These are phyloP conservation scores for Brassica napus DNA, from an alignment of 345 rosid species.

Conservation along the genomic window DNA sequence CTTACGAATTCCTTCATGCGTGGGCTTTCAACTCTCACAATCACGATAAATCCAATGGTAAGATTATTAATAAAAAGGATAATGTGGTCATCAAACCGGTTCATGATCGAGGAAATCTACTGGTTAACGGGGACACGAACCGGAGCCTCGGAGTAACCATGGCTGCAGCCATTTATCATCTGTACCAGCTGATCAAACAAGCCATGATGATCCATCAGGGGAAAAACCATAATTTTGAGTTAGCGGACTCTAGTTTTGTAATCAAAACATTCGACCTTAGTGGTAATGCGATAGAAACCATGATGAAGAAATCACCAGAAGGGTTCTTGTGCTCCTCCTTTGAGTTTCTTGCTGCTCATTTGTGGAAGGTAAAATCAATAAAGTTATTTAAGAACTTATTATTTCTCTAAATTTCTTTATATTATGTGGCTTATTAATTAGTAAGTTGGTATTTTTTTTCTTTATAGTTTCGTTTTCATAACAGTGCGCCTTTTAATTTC, in stretches of 20 bases:
- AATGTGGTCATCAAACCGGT: slow-evolving; percentile 42
- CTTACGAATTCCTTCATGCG: slow-evolving; percentile 51
- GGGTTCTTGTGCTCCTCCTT: slow-evolving; percentile 53
- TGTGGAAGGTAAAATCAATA: slow-evolving; percentile 57
- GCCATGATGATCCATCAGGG: slow-evolving; percentile 30
- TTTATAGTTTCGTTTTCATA: not conserved
- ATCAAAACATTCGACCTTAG: slow-evolving; percentile 52
- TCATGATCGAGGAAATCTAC: slow-evolving; percentile 52
- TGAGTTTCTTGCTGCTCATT: slow-evolving; percentile 63
- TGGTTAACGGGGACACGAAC: slow-evolving; percentile 27
- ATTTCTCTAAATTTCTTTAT: not conserved
- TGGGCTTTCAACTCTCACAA: slow-evolving; percentile 55
- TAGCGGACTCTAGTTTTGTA: slow-evolving; percentile 30
- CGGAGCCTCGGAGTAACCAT: slow-evolving; percentile 13
- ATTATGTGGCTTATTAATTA: not conserved
- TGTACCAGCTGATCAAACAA: slow-evolving; percentile 60
- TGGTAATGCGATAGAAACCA: slow-evolving; percentile 48
- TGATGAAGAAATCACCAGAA: slow-evolving; percentile 45
- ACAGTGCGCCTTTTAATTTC: not conserved
- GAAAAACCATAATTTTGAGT: slow-evolving; percentile 15
- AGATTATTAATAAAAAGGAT: slow-evolving; percentile 7
- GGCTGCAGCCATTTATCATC: slow-evolving; percentile 66
- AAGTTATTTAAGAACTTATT: not conserved
- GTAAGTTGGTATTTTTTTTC: not conserved
- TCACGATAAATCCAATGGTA: slow-evolving; percentile 20